Evolutionary conservation across 805 yeast species (phyloP).

Genomic region (Nakazawaea siamensis): DNA sequence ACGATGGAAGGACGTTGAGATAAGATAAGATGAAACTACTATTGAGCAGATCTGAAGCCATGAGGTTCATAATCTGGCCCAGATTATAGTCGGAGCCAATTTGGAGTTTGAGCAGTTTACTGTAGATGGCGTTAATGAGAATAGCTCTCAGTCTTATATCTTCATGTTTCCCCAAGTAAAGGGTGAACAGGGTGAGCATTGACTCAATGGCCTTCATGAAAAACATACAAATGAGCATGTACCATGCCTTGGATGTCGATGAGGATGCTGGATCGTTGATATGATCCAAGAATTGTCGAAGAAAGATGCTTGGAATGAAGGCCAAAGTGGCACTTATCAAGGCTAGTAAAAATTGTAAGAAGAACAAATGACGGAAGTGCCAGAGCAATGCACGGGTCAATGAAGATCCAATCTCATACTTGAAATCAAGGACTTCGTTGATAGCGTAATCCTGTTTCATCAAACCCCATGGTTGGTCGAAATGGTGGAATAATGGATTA

Average conservation of each 20-base stretch:
- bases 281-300: slow-evolving; percentile 74
- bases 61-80: slow-evolving; percentile 6
- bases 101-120: slow-evolving; percentile 76
- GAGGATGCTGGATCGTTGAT: slow-evolving; percentile 60
- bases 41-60: slow-evolving; percentile 8
- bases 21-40: slow-evolving; percentile 11
- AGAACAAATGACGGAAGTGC: slow-evolving; percentile 53
- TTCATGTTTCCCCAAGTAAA: slow-evolving; percentile 84
- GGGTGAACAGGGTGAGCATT: slow-evolving; percentile 64
- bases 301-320: slow-evolving; percentile 71
- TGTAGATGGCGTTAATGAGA: slow-evolving; percentile 83
- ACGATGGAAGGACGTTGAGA: slow-evolving; percentile 12
- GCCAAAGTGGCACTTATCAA: slow-evolving; percentile 52
- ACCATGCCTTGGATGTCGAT: slow-evolving; percentile 75
- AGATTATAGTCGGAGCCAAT: background rate
- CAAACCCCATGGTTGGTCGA: slow-evolving; percentile 85
- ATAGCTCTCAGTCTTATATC: slow-evolving; percentile 87
- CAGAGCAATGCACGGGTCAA: slow-evolving; percentile 38
- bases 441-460: slow-evolving; percentile 73
- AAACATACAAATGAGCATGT: slow-evolving; percentile 71
- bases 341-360: slow-evolving; percentile 69
- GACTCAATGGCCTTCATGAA: slow-evolving; percentile 52
- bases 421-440: slow-evolving; percentile 55
- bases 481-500: slow-evolving; percentile 48
- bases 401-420: slow-evolving; percentile 22